Conservation (phyloP, 805 yeast species). For the Wickerhamomyces kurtzmanii region DNA sequence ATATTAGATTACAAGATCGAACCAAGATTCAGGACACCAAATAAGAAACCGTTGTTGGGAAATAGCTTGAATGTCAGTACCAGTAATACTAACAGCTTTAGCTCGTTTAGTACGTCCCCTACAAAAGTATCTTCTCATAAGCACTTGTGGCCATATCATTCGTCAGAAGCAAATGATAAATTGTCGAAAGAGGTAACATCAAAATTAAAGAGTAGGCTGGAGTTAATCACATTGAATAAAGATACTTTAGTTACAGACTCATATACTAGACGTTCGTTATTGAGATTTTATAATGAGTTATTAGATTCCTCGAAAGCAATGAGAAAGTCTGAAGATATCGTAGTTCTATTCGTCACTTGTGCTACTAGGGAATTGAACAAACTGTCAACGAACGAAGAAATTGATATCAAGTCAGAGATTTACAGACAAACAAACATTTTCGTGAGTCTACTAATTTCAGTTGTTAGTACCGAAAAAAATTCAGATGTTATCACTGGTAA, state of each 20-base stretch:
- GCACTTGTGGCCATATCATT: conserved; percentile 5
- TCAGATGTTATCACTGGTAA: conserved; percentile 29
- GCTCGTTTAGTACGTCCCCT: not conserved
- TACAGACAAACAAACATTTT: conserved; percentile 12
- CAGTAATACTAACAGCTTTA: not conserved
- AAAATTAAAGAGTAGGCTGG: conserved; percentile 29
- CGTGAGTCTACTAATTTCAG: conserved; percentile 6
- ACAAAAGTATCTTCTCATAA: conserved; percentile 2
- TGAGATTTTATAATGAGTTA: conserved; percentile 54
- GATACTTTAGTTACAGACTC: conserved; percentile 27
- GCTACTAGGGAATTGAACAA: conserved; percentile 44
- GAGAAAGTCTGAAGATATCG: conserved; percentile 31
- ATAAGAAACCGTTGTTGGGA: not conserved
- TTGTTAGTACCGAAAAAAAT: conserved; percentile 10
- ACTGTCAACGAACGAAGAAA: conserved; percentile 16
- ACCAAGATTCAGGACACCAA: conserved; percentile 40
- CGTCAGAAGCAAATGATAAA: conserved; percentile 13
- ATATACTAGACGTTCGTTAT: conserved; percentile 43
- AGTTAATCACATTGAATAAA: conserved; percentile 35
- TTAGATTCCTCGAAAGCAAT: conserved; percentile 34
- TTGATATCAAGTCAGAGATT: conserved; percentile 8
- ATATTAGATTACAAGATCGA: conserved; percentile 54
- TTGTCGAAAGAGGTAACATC: conserved; percentile 24
- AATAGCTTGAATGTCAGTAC: not conserved
- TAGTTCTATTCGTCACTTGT: conserved; percentile 40